phyloP scores from a whole-genome alignment of 2,329 filamentous ascomycete genomes.

The Alternaria rosae region DNA sequence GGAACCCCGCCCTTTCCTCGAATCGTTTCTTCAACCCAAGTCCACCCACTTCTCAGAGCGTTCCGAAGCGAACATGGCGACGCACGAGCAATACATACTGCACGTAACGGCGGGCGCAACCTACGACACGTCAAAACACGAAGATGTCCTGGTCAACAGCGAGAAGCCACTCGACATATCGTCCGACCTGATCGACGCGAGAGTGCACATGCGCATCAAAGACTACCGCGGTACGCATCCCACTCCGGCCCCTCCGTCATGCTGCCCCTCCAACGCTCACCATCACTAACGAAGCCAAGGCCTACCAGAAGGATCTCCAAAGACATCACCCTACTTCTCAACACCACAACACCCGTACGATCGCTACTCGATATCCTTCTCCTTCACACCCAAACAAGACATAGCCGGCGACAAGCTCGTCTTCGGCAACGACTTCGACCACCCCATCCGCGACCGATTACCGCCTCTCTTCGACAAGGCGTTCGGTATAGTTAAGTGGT shows the following conservation, averaged over 20 bases:
- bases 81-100: slow-evolving; percentile 73
- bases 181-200: slow-evolving; percentile 68
- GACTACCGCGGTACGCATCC: slow-evolving; percentile 59
- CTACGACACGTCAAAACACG: slow-evolving; percentile 77
- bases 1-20: background rate
- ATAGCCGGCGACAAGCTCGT: slow-evolving; percentile 78
- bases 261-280: background rate
- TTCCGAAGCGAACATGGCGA: slow-evolving; percentile 43
- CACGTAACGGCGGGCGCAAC: slow-evolving; percentile 80
- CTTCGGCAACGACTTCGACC: slow-evolving; percentile 95
- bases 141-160: slow-evolving; percentile 77
- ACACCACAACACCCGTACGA: slow-evolving; percentile 73
- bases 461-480: slow-evolving; percentile 87
- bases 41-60: background rate
- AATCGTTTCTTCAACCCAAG: background rate
- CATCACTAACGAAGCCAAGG: slow-evolving; percentile 55
- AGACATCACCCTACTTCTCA: slow-evolving; percentile 79
- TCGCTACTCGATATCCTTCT: slow-evolving; percentile 84
- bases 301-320: slow-evolving; percentile 74
- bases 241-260: background rate
- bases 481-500: slow-evolving; percentile 85
- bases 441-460: slow-evolving; percentile 83
- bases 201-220: slow-evolving; percentile 77
- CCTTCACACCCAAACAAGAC: slow-evolving; percentile 73
- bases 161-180: slow-evolving; percentile 68